A percentile compares a stretch with the other conserved stretches of the same genome.
Conservation (phyloP, 768 basidiomycete species). For the Mycena capillaripes region DNA sequence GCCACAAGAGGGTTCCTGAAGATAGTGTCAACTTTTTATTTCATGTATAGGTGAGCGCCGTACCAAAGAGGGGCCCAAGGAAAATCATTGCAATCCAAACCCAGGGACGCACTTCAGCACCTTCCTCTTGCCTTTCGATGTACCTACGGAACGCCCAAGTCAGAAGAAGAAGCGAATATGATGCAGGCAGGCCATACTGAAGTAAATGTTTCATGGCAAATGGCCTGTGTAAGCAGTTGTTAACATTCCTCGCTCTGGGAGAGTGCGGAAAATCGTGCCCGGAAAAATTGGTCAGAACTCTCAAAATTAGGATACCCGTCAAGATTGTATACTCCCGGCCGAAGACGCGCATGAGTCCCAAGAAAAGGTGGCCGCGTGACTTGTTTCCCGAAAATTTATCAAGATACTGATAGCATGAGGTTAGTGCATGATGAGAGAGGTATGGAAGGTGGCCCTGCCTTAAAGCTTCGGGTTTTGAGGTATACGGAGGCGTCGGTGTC, state of each 20-base stretch:
- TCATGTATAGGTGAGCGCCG: neutral
- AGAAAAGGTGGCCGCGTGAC: slow-evolving; percentile 43
- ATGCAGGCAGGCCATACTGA: slow-evolving; percentile 41
- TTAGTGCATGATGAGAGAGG: slow-evolving; percentile 2
- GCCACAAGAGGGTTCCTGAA: slow-evolving; percentile 54
- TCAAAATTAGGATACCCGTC: slow-evolving; percentile 5
- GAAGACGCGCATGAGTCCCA: slow-evolving; percentile 58
- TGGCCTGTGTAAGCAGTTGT: slow-evolving; percentile 46
- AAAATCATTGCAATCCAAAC: slow-evolving; percentile 73
- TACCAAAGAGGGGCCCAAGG: slow-evolving; percentile 57
- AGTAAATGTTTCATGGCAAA: slow-evolving; percentile 57
- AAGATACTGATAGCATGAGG: slow-evolving; percentile 5
- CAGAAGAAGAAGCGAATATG: neutral
- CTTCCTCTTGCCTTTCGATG: slow-evolving; percentile 59
- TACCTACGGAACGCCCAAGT: slow-evolving; percentile 54
- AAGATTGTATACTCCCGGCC: slow-evolving; percentile 41
- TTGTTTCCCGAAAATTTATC: neutral
- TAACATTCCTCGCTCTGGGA: neutral
- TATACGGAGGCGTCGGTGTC: slow-evolving; percentile 62
- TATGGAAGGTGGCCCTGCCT: slow-evolving; percentile 43
- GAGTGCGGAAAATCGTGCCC: neutral
- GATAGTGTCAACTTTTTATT: neutral
- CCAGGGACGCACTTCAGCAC: slow-evolving; percentile 71
- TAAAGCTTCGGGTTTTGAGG: slow-evolving; percentile 45
- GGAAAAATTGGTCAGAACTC: slow-evolving; percentile 6